Evolutionary conservation across 2,329 filamentous ascomycete species (phyloP).

Genomic region (Pseudohalonectria lignicola): DNA sequence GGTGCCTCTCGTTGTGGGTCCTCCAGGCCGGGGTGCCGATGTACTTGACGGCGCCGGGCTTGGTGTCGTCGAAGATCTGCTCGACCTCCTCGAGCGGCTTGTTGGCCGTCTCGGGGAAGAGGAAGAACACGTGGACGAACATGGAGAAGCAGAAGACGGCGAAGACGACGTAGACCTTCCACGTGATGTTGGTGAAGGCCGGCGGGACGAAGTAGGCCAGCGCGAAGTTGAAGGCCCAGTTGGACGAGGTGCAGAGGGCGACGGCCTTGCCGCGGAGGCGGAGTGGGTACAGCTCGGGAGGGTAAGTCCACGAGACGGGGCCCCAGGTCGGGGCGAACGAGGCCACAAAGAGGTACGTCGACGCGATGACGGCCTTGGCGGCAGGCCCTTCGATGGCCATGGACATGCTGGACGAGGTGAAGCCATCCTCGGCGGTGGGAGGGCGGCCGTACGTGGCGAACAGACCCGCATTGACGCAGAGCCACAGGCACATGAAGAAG

Average conservation of each 20-base stretch:
- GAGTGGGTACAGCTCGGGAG: constrained; percentile 33
- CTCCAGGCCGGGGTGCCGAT: constrained; percentile 30
- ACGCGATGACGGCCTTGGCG: constrained; percentile 50
- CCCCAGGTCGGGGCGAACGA: constrained; percentile 32
- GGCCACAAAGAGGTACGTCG: constrained; percentile 54
- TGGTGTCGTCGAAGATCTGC: constrained; percentile 21
- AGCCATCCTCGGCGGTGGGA: constrained; percentile 18
- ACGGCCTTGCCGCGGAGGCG: constrained; percentile 25
- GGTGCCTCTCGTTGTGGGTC: constrained; percentile 23
- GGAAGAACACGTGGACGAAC: constrained; percentile 20
- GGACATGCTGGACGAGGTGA: constrained; percentile 28
- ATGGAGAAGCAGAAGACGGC: constrained; percentile 21
- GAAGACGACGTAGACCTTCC: constrained; percentile 23
- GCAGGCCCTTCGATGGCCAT: constrained; percentile 35
- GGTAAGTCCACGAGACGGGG: constrained; percentile 32
- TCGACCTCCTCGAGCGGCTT: constrained; percentile 22
- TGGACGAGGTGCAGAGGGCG: constrained; percentile 19
- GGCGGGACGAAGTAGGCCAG: constrained; percentile 25
- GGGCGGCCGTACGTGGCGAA: constrained; percentile 29
- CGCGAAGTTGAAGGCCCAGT: constrained; percentile 29
- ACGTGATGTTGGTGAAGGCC: constrained; percentile 23
- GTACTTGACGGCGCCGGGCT: constrained; percentile 22
- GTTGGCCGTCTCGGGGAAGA: constrained; percentile 23
- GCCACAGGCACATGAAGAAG: constrained; percentile 46
- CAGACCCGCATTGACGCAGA: constrained; percentile 33